phyloP scores from a whole-genome alignment of 176 grass and related monocot genomes.

The Carex scoparia region DNA sequence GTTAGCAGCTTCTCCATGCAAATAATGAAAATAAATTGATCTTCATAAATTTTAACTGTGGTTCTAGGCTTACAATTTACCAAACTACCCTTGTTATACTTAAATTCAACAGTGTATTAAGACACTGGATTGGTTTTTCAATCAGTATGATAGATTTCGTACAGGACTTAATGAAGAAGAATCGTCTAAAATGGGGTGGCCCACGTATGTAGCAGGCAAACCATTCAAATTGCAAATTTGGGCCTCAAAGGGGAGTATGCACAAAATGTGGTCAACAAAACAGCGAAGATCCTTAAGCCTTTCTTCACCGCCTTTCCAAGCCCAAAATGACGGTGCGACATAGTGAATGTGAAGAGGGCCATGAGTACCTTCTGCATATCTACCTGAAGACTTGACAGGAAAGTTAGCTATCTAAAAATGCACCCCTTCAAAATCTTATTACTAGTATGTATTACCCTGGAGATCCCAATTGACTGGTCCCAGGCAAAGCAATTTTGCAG shows the following conservation, averaged over 20 bases:
- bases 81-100: constrained; percentile 2
- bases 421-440: neutral
- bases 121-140: neutral
- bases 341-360: constrained; percentile 77
- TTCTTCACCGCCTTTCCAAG: constrained; percentile 90
- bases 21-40: neutral
- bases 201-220: constrained; percentile 84
- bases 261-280: constrained; percentile 88
- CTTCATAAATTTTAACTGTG: neutral
- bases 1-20: constrained; percentile 28
- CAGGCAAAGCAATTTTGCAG: neutral
- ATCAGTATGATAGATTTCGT: constrained; percentile 12
- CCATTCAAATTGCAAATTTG: constrained; percentile 72
- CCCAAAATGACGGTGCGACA: constrained; percentile 95
- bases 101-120: neutral
- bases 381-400: constrained; percentile 44
- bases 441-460: neutral
- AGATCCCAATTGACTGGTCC: neutral
- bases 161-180: constrained; percentile 56
- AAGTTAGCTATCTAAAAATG: constrained; percentile 10
- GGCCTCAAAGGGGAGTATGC: constrained; percentile 96
- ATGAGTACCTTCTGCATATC: constrained; percentile 22
- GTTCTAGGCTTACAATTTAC: constrained; percentile 23
- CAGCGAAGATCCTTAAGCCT: constrained; percentile 46
- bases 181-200: constrained; percentile 83